Evolutionary conservation across 306 rosid species (phyloP), one percentile per base, ranked within the genome.

Genomic region (Astragalus glycyphyllos): DNA sequence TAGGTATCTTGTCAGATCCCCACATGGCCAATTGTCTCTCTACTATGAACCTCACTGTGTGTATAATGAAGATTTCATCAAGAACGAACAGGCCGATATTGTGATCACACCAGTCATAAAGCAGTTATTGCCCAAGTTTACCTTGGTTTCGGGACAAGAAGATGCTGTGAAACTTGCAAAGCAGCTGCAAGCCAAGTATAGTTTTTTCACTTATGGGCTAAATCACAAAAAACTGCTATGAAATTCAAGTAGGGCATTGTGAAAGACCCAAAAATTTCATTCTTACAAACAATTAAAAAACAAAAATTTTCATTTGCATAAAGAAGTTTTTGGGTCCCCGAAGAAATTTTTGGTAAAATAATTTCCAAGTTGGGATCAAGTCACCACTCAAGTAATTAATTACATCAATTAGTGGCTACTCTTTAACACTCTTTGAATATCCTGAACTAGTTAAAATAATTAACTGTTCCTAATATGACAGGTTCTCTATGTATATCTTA

Each of bases 1-100:
- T 84, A 93, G 98, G 72, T 93, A 90, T 73, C 83, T 93, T 50
- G 83, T 93, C 47, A 74, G 29, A 59, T 84, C 92, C 58, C 82
- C 86, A 37, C 82, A 70, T 75, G 92, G 86, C 57, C 89, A 81
- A 74, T 67, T 81, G 80, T 85, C 90, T 62, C 96, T 93, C 68
- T 93, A 93, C 76, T 93, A 93, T 59, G 97, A 93, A 83, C 96
- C 98, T 45, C 98, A 88, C 71, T 93, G 98, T 68, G 90, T 87
- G 40, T 93, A 88, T 80, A 74, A 84, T 74, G 86, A 80, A 68
- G 68, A 72, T 59, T 86, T 59, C 29, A 40, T 90, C 53, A 94
- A 80, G 85, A 93, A 87, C 65, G 84, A 85, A 81, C 77, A 74
- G 78, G 97, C 90, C 51, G 96, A 93, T 82, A 87, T 93, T 78